Base-by-base conservation (phyloP, 371 early-diverging fungal genomes). In the Syncephalastrum sp. region DNA sequence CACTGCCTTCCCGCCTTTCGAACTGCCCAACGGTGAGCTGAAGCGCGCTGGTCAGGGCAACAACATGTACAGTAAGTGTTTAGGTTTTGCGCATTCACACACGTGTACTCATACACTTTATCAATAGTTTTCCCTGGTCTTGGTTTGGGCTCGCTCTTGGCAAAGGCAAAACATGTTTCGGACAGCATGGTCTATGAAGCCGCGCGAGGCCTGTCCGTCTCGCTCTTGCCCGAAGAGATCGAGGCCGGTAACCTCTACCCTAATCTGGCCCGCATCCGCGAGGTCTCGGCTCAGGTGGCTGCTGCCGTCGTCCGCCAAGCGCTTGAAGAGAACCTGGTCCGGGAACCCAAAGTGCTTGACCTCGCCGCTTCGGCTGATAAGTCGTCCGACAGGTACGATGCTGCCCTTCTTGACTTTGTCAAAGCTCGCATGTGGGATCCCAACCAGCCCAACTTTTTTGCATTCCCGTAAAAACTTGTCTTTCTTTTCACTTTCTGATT, bases 1-100 rank as follows among this genome's bases (percentile, higher is more conserved):
- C 48, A 95, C 96, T 4, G 93, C 91, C 7, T 95, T 95, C 80
- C 96, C 96, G 27, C 63, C 77, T 19, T 90, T 87, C 65, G 78
- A 67, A 3, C 70, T 85, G 16, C 82, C 89, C 16, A 83, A 87
- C 19, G 71, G 77, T 13, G 65, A 78, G 43, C 82, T 89, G 15
- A 45, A 44, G 45, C 42, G 15, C 45, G 57, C 25, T 41, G 64
- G 55, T 46, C 64, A 63, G 52, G 64, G 64, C 14, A 63, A 63
- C 51, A 63, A 63, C 50, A 63, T 63, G 64, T 63, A 63, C 42
- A 59, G 38, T 33, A 33, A 33, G 38, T 12, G 38, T 10, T 33
- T 12, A 10, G 2, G 38, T 33, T 10, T 10, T 33, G 38, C 10
- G 8, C 2, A 10, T 33, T 2, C 8, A 33, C 12, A 33, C 38